Base-by-base conservation (phyloP, 148 eudicot species). In the Diospyros lotus region DNA sequence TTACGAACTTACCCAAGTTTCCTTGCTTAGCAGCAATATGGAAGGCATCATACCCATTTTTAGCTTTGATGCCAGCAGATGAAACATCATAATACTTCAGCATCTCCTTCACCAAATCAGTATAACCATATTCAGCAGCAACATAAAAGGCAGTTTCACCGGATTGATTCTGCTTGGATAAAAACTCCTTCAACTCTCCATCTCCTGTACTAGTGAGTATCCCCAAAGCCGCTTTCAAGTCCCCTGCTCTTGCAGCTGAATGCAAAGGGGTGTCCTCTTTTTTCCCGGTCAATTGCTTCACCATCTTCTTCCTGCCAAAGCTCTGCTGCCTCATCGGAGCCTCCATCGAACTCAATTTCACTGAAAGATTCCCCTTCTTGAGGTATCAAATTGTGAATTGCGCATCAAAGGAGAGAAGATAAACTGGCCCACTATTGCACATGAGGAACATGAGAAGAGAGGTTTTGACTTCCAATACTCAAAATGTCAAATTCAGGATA, bases 21-120 rank as follows among this genome's bases (percentile, higher is more conserved):
- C 90, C 88, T 66, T 83, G 85, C 78, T 83, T 87, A 71, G 88
- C 85, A 62, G 88, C 88, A 74, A 87, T 71, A 69, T 83, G 90
- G 75, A 87, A 83, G 53, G 90, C 88, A 82, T 87, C 88, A 70
- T n/a, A 81, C 7, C 88, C 88, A 82, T 82, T 87, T 62, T 42
- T 85, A 68, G 87, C 83, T 71, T 79, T 85, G 69, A 87, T 63
- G 38, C 84, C 73, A 75, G 90, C 90, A 55, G 80, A 78, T 46
- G 72, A 77, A 4, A 75, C 64, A 71, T 85, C 90, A 71, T 81
- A 81, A 51, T 77, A 75, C 59, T 85, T 81, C 12, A 87, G 45
- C 75, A 83, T 52, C 72, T 83, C 88, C 80, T 77, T 74, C 75
- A 85, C 82, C 14, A 87, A 61, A 58, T 83, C 85, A 62, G 85